Evolutionary conservation across 345 rosid species (phyloP).

Genomic region (Pistacia integerrima): DNA sequence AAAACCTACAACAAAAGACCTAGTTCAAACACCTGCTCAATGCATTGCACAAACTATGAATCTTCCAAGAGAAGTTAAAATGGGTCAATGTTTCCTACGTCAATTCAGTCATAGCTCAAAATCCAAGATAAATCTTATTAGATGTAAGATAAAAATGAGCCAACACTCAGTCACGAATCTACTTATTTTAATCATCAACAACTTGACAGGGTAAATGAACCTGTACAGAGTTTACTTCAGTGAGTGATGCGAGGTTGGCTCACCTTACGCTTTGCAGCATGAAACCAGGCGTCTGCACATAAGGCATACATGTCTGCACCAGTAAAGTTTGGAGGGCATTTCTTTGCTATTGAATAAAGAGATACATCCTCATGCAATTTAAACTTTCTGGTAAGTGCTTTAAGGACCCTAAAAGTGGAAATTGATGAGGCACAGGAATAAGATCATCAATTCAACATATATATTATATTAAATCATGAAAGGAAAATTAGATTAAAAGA

Average conservation of each 20-base stretch:
- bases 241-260: conserved; percentile 13
- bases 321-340: conserved; percentile 88
- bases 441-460: not conserved
- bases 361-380: conserved; percentile 79
- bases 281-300: conserved; percentile 99
- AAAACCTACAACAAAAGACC: conserved; percentile 50
- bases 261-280: conserved; percentile 92
- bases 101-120: conserved; percentile 2
- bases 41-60: not conserved
- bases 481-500: not conserved
- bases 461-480: not conserved
- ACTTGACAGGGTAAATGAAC: not conserved
- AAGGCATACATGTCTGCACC: conserved; percentile 99
- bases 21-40: conserved; percentile 8
- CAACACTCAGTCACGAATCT: not conserved
- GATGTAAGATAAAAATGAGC: not conserved
- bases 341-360: conserved; percentile 75
- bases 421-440: conserved; percentile 14
- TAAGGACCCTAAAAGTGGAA: conserved; percentile 63
- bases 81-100: not conserved
- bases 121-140: conserved; percentile 1
- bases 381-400: conserved; percentile 95
- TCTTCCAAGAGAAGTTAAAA: not conserved
- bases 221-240: not conserved
- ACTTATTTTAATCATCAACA: not conserved